phyloP scores from a whole-genome alignment of 2,329 filamentous ascomycete genomes.

The Aureobasidium sp. region DNA sequence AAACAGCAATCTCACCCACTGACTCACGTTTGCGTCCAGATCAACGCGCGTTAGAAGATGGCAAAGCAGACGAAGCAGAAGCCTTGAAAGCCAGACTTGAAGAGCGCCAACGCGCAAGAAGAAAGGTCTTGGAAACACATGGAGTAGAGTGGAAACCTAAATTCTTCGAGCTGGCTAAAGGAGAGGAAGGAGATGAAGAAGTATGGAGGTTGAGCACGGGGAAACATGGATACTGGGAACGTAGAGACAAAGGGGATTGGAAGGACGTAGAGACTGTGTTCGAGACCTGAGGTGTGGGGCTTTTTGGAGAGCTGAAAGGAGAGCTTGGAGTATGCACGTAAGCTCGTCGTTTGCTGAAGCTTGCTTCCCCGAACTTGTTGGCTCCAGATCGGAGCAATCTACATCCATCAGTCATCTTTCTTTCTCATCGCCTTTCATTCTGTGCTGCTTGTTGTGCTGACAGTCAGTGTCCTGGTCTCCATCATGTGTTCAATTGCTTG shows the following conservation, averaged over 20 bases:
- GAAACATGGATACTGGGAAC: conserved; percentile 95
- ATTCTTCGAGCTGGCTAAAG: conserved; percentile 81
- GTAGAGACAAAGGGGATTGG: conserved; percentile 76
- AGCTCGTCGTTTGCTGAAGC: neutral
- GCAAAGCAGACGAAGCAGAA: conserved; percentile 86
- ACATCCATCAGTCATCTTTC: too few relatives aligned
- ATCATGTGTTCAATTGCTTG: too few relatives aligned
- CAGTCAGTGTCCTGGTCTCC: too few relatives aligned
- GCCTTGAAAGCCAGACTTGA: conserved; percentile 84
- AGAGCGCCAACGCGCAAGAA: conserved; percentile 81
- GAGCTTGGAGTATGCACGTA: neutral
- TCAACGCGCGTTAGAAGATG: conserved; percentile 85
- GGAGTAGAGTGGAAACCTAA: conserved; percentile 78
- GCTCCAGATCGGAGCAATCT: too few relatives aligned
- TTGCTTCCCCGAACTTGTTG: too few relatives aligned
- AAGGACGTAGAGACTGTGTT: conserved; percentile 62
- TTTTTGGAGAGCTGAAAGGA: too few relatives aligned
- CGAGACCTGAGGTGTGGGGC: conserved; percentile 31
- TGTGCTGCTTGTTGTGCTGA: too few relatives aligned
- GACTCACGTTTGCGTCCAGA: conserved; percentile 89
- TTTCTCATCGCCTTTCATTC: too few relatives aligned
- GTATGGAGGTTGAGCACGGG: conserved; percentile 75
- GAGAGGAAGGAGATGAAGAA: conserved; percentile 43
- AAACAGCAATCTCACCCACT: conserved; percentile 78
- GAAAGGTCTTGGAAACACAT: conserved; percentile 78